Conservation (phyloP, 371 early-diverging fungal species). For the Amoeboradix gromovi region DNA sequence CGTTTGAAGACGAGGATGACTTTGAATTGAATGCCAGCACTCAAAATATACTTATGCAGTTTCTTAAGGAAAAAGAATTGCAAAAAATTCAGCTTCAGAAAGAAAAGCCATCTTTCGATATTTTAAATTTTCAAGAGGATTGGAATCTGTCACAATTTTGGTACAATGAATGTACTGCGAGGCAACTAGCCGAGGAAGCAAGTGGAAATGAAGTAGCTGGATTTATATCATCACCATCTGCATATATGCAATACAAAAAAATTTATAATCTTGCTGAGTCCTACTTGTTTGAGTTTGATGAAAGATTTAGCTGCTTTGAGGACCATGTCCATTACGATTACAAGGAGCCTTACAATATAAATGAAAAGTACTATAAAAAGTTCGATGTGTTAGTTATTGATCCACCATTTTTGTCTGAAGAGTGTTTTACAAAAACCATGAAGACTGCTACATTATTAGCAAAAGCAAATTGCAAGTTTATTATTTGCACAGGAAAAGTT, state of each 20-base stretch:
- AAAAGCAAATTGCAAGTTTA: neutral
- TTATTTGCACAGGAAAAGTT: neutral
- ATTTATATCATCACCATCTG: conserved; percentile 1
- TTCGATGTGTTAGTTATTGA: conserved; percentile 32
- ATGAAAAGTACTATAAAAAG: conserved; percentile 7
- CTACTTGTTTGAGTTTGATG: conserved; percentile 30
- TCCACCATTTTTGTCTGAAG: conserved; percentile 37
- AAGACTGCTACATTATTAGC: conserved; percentile 11
- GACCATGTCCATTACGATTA: conserved; percentile 30
- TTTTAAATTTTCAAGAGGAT: conserved; percentile 32
- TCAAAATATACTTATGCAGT: neutral
- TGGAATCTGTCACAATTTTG: conserved; percentile 18
- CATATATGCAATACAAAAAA: neutral
- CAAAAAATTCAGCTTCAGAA: neutral
- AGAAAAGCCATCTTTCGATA: conserved; percentile 5
- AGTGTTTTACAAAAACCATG: conserved; percentile 29
- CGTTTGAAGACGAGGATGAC: neutral
- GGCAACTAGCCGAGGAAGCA: conserved; percentile 18
- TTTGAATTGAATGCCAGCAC: neutral
- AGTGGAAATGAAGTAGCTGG: conserved; percentile 2
- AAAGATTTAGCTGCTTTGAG: conserved; percentile 27
- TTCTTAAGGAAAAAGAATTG: neutral
- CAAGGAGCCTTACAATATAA: conserved; percentile 14
- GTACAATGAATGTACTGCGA: conserved; percentile 25
- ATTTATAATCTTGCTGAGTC: conserved; percentile 3